Percentiles rank a stretch among this genome's conserved stretches.
Evolutionary conservation across 2,329 filamentous ascomycete species (phyloP).

Genomic region (Clathrospora elynae): DNA sequence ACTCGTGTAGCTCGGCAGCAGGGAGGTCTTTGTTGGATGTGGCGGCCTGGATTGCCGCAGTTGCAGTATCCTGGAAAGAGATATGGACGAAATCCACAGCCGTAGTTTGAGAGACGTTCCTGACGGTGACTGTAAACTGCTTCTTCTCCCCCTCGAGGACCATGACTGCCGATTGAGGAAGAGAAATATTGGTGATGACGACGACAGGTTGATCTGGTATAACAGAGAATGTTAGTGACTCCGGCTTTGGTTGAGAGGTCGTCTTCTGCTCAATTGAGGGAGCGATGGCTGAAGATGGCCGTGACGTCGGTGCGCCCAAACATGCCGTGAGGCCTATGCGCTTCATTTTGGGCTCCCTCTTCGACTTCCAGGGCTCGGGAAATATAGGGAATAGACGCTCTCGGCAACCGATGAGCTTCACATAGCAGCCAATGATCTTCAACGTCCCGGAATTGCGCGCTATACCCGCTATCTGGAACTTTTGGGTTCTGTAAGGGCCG

Average conservation of each 20-base stretch:
- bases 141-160: conserved; percentile 87
- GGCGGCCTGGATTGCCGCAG: conserved; percentile 74
- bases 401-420: conserved; percentile 81
- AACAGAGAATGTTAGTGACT: conserved; percentile 68
- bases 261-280: conserved; percentile 28
- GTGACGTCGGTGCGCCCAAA: conserved; percentile 56
- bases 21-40: conserved; percentile 77
- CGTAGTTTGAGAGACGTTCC: conserved; percentile 73
- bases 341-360: conserved; percentile 75
- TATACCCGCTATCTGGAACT: conserved; percentile 71
- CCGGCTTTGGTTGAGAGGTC: conserved; percentile 39
- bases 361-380: conserved; percentile 73
- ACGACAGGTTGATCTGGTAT: conserved; percentile 80
- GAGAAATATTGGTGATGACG: conserved; percentile 73
- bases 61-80: conserved; percentile 88
- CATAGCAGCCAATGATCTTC: conserved; percentile 75
- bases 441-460: conserved; percentile 70
- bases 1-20: conserved; percentile 80
- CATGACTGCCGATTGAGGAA: conserved; percentile 87
- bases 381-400: conserved; percentile 87
- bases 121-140: conserved; percentile 76
- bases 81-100: conserved; percentile 84
- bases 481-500: conserved; percentile 82
- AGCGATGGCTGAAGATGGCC: conserved; percentile 44
- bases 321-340: conserved; percentile 64